Percentiles rank a stretch among this genome's conserved stretches.
Conservation (phyloP, 1,284 basidiomycete genomes). For the Puccinia triticina region DNA sequence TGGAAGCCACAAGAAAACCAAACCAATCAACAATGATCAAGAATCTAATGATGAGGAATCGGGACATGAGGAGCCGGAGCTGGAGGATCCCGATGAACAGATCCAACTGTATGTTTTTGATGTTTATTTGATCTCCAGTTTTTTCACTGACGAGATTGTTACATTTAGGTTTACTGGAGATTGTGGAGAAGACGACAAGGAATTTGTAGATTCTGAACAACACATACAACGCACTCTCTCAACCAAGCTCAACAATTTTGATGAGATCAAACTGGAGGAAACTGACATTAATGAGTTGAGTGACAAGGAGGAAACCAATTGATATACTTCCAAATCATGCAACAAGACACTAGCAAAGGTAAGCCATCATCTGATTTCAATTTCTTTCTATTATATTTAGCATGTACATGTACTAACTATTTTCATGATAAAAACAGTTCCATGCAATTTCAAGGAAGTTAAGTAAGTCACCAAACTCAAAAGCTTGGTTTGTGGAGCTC, state of each 20-base stretch:
- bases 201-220: too few relatives aligned
- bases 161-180: background rate
- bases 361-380: too few relatives aligned
- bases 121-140: background rate
- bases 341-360: background rate
- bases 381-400: too few relatives aligned
- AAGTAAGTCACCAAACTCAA: too few relatives aligned
- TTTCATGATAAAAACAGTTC: constrained; percentile 1
- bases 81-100: background rate
- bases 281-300: background rate
- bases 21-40: background rate
- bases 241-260: too few relatives aligned
- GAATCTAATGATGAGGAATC: background rate
- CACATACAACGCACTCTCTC: too few relatives aligned
- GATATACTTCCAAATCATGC: background rate
- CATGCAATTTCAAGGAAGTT: too few relatives aligned
- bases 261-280: background rate
- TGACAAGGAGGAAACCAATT: background rate
- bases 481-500: too few relatives aligned
- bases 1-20: constrained; percentile 1
- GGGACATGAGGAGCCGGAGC: background rate
- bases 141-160: background rate
- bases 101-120: background rate
- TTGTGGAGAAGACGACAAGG: too few relatives aligned
- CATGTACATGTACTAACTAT: too few relatives aligned